phyloP scores from a whole-genome alignment of 352 stramenopile species.

The Phytophthora chlamydospora region DNA sequence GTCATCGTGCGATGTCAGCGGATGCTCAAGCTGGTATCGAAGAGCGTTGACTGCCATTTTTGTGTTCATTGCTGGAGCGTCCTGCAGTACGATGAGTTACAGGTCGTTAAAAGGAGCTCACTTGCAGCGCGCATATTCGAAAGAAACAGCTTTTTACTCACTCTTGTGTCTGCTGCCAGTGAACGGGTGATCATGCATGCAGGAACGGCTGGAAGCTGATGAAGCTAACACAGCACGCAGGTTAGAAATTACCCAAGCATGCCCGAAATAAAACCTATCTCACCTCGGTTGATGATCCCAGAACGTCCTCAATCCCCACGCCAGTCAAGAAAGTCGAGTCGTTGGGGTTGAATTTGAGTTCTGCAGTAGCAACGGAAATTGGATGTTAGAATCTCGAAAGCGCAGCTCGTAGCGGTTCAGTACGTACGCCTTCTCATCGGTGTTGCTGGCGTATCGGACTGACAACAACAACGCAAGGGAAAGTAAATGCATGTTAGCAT shows the following conservation, averaged over 20 bases:
- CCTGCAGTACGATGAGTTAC: constrained; percentile 12
- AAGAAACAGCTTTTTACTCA: constrained; percentile 8
- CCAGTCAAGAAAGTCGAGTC: constrained; percentile 83
- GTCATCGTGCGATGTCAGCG: constrained; percentile 81
- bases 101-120: neutral
- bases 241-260: neutral
- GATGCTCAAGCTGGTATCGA: constrained; percentile 79
- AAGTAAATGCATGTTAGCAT: neutral
- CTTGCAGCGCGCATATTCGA: neutral
- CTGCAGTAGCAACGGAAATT: constrained; percentile 13
- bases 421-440: constrained; percentile 31
- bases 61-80: constrained; percentile 47
- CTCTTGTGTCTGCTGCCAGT: constrained; percentile 43
- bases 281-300: constrained; percentile 45
- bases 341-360: constrained; percentile 49
- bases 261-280: neutral
- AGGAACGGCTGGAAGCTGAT: constrained; percentile 58
- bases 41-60: constrained; percentile 70
- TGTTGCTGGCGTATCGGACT: constrained; percentile 25
- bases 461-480: neutral
- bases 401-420: neutral
- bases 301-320: constrained; percentile 70
- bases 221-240: constrained; percentile 15
- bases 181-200: constrained; percentile 57
- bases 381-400: neutral